These are phyloP conservation scores for Fonsecaea monophora DNA, from an alignment of 2,329 filamentous ascomycete species.

Conservation along the genomic window DNA sequence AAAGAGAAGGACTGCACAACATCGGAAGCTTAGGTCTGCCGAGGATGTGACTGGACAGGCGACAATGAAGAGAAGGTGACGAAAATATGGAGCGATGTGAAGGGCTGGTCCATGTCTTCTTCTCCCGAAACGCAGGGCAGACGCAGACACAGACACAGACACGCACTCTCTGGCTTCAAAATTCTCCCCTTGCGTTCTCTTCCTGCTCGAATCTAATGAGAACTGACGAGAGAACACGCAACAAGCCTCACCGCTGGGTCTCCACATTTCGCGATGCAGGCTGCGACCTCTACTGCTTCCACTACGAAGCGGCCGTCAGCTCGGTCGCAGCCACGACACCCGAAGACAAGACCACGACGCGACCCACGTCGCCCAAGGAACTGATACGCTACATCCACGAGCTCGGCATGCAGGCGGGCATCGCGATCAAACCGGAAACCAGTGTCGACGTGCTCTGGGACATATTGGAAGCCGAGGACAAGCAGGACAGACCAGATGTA, in stretches of 20 bases:
- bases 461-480: slow-evolving; percentile 74
- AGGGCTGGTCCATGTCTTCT: not conserved
- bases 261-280: slow-evolving; percentile 92
- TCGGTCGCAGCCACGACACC: slow-evolving; percentile 85
- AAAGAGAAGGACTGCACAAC: not conserved
- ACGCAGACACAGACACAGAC: too few species aligned
- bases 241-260: slow-evolving; percentile 97
- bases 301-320: slow-evolving; percentile 90
- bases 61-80: not conserved
- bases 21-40: not conserved
- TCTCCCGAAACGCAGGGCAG: too few species aligned
- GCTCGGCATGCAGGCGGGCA: slow-evolving; percentile 84
- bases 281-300: slow-evolving; percentile 99
- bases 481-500: slow-evolving; percentile 85
- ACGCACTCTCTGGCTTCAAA: too few species aligned
- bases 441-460: slow-evolving; percentile 91
- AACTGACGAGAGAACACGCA: not conserved
- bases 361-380: slow-evolving; percentile 80
- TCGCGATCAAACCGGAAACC: slow-evolving; percentile 94
- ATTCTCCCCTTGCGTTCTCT: too few species aligned
- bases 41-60: not conserved
- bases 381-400: slow-evolving; percentile 91
- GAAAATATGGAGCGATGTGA: not conserved
- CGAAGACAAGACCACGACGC: slow-evolving; percentile 67
- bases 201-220: too few species aligned